A percentile compares a stretch with the other conserved stretches of the same genome.
Conservation (phyloP, 345 rosid species). For the Passiflora organensis region DNA sequence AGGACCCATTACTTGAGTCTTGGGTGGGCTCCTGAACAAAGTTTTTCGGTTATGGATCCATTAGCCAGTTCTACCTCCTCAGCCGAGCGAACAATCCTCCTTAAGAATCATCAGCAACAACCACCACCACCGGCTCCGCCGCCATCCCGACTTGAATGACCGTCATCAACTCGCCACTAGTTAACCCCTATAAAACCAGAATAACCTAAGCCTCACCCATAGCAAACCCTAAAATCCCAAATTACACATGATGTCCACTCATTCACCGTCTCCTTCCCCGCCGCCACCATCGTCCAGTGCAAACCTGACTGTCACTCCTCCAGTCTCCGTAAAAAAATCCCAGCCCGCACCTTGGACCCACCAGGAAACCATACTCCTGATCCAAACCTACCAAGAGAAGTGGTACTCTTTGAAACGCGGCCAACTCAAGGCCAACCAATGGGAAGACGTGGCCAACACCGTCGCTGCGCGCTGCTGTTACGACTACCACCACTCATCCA, state of each 20-base stretch:
- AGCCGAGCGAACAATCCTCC: too few relatives aligned
- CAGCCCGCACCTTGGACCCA: conserved; percentile 69
- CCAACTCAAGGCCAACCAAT: conserved; percentile 55
- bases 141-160: neutral
- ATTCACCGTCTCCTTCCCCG: conserved; percentile 12
- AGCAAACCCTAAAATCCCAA: neutral
- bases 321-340: conserved; percentile 29
- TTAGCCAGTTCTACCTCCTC: too few relatives aligned
- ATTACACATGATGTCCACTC: conserved; percentile 4
- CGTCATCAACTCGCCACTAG: neutral
- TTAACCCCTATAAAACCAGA: neutral
- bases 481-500: conserved; percentile 31
- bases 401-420: conserved; percentile 65
- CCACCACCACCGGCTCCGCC: neutral
- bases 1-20: too few relatives aligned
- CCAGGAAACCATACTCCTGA: conserved; percentile 58
- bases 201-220: neutral
- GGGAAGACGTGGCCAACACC: conserved; percentile 68
- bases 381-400: conserved; percentile 60
- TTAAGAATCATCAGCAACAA: too few relatives aligned
- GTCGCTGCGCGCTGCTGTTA: conserved; percentile 64
- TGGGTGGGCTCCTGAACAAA: too few relatives aligned
- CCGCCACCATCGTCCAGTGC: neutral
- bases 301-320: conserved; percentile 5
- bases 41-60: too few relatives aligned